These are phyloP conservation scores for Pueraria montana DNA, from an alignment of 306 rosid species.

Conservation along the genomic window DNA sequence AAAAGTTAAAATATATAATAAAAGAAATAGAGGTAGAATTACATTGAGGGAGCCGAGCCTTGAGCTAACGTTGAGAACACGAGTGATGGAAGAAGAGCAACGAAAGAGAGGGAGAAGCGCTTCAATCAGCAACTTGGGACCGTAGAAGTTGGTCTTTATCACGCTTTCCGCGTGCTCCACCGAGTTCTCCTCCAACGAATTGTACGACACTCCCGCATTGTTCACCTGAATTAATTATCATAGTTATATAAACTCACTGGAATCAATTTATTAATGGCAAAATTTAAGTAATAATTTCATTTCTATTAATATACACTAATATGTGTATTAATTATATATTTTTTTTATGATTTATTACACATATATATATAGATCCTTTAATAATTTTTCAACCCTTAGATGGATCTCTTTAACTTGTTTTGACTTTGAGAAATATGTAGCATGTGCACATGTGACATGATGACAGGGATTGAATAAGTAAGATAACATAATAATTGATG, in stretches of 20 bases:
- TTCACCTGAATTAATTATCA: conserved; percentile 74
- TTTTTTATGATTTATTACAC: no score
- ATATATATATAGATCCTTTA: no score
- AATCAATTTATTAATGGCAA: no score
- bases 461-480: background rate
- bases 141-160: conserved; percentile 76
- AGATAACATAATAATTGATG: background rate
- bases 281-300: no score
- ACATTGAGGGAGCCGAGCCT: conserved; percentile 84
- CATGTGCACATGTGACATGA: background rate
- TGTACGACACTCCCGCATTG: conserved; percentile 85
- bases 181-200: conserved; percentile 69
- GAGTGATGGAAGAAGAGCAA: conserved; percentile 54
- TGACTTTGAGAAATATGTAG: background rate
- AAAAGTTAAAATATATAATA: background rate
- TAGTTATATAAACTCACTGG: no score
- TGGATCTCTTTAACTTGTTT: background rate
- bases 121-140: conserved; percentile 70
- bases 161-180: conserved; percentile 78
- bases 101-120: conserved; percentile 78
- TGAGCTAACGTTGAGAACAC: conserved; percentile 85
- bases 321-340: no score
- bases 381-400: no score
- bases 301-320: no score
- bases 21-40: background rate